Percentiles rank a stretch among this genome's conserved stretches.
These are phyloP conservation scores for Asterochloris erici DNA, from an alignment of 139 green algal genomes.

Conservation along the genomic window DNA sequence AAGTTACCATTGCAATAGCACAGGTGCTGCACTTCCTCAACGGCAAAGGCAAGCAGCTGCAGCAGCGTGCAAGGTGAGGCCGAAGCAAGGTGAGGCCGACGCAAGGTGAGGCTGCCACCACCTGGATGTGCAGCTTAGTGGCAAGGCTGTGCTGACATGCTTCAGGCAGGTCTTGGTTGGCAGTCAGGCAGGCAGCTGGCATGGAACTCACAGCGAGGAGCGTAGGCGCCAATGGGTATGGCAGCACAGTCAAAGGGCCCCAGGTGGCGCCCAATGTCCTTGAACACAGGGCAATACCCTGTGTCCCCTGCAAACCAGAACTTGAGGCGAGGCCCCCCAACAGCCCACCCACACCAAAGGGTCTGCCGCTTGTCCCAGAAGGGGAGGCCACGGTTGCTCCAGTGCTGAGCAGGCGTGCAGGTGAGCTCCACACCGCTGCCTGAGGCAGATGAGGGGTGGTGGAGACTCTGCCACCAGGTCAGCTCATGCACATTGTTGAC, in stretches of 20 bases:
- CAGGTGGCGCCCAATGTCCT: constrained; percentile 54
- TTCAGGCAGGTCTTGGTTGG: background rate
- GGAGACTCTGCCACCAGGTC: constrained; percentile 72
- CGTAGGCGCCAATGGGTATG: constrained; percentile 36
- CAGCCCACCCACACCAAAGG: constrained; percentile 68
- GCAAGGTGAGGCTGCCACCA: background rate
- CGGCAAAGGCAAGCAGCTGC: background rate
- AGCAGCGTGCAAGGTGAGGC: background rate
- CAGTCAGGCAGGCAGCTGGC: background rate
- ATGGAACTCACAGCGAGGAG: constrained; percentile 7
- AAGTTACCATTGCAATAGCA: background rate
- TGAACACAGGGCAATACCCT: constrained; percentile 68
- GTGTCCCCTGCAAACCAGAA: constrained; percentile 83
- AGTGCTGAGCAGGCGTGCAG: constrained; percentile 47
- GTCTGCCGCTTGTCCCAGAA: constrained; percentile 40
- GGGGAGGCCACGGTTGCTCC: constrained; percentile 24
- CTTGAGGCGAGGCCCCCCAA: constrained; percentile 19
- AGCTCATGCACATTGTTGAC: constrained; percentile 65
- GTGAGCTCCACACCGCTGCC: background rate
- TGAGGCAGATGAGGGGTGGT: constrained; percentile 25
- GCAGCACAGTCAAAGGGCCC: constrained; percentile 64
- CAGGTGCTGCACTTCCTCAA: background rate
- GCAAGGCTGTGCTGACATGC: background rate
- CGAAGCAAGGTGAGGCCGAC: background rate
- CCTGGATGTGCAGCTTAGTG: background rate